phyloP scores from a whole-genome alignment of 1,139 yeast species.

The Hyphopichia buzzinii region DNA sequence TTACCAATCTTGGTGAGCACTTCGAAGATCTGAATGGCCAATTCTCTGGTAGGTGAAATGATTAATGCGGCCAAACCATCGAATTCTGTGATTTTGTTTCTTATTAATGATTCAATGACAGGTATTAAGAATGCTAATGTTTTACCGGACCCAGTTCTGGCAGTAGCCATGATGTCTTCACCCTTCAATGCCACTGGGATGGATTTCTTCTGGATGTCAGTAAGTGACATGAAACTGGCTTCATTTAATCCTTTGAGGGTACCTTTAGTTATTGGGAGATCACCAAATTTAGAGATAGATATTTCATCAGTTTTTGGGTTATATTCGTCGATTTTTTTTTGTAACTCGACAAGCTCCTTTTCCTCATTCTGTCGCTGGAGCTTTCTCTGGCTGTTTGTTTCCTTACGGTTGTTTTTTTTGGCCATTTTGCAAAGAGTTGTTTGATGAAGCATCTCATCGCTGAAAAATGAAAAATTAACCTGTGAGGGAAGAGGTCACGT shows the following conservation, averaged over 20 bases:
- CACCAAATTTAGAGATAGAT: slow-evolving; percentile 46
- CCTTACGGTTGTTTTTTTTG: slow-evolving; percentile 17
- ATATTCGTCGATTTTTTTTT: slow-evolving; percentile 47
- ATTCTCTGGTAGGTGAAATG: slow-evolving; percentile 82
- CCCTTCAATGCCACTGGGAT: slow-evolving; percentile 79
- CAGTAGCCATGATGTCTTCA: slow-evolving; percentile 85
- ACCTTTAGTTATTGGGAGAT: slow-evolving; percentile 69
- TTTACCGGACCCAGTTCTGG: slow-evolving; percentile 96
- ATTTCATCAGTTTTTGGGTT: slow-evolving; percentile 39
- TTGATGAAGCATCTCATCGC: slow-evolving; percentile 5
- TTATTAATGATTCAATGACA: slow-evolving; percentile 65
- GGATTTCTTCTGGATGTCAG: slow-evolving; percentile 82
- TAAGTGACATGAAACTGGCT: slow-evolving; percentile 67
- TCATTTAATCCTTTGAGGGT: slow-evolving; percentile 74
- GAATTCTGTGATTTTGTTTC: slow-evolving; percentile 76
- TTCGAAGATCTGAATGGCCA: slow-evolving; percentile 92
- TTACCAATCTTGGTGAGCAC: slow-evolving; percentile 84
- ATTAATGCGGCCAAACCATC: slow-evolving; percentile 95
- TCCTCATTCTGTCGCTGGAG: slow-evolving; percentile 37
- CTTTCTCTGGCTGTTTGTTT: slow-evolving; percentile 19
- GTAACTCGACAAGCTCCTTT: slow-evolving; percentile 43
- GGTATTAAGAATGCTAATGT: slow-evolving; percentile 89
- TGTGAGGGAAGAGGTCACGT: too few relatives aligned
- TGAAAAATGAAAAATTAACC: slow-evolving; percentile 1
- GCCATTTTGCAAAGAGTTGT: slow-evolving; percentile 17